Evolutionary conservation across 495 filamentous ascomycete species (phyloP), one percentile per base, ranked within the genome.

Genomic region (Umbilicaria muhlenbergii): DNA sequence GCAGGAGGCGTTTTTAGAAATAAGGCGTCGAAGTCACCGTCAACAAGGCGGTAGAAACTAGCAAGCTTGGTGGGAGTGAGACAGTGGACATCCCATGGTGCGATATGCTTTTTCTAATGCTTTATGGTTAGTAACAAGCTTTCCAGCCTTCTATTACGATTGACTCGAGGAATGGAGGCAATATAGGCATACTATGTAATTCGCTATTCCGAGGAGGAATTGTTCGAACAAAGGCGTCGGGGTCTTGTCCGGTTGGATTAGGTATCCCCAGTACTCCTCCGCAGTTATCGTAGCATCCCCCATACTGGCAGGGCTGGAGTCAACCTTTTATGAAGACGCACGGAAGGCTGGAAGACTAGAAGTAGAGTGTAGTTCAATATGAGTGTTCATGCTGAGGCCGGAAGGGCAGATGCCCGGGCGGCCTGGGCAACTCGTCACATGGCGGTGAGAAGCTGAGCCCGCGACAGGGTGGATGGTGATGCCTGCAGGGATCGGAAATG

Each of bases 11-110:
- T 86, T 8, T 80, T 70, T 38, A 91, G 68, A 56, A 98, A 96
- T 34, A 98, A 67, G 10, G 71, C 65, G 56, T 98, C 89, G 58
- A 86, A 94, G 58, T 95, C 80, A 34, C 89, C 87, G 45, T 86
- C 87, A 28, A 93, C 82, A 34, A 74, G 68, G 50, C 79, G 81
- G 62, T 98, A 98, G 65, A 94, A 98, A 11, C 74, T 63, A 2
- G 89, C 81, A 21, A 98, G 70, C 58, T 95, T 92, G 33, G 73
- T 64, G 0, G 92, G 88, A 2, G 75, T 86, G 32, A 98, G 66
- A 51, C 77, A 70, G 37, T 62, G 62, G 5, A 73, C 70, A 32
- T 76, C 74, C 50, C 62, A 75, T 41, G 83, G 73, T 32, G 81
- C 79, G 44, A 91, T 69, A 11, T 77, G 66, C 34, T 66, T 61